Evolutionary conservation across 495 filamentous ascomycete genomes (phyloP), one percentile per base, ranked within the genome.

Genomic region (Hypoxylon crocopeplum): DNA sequence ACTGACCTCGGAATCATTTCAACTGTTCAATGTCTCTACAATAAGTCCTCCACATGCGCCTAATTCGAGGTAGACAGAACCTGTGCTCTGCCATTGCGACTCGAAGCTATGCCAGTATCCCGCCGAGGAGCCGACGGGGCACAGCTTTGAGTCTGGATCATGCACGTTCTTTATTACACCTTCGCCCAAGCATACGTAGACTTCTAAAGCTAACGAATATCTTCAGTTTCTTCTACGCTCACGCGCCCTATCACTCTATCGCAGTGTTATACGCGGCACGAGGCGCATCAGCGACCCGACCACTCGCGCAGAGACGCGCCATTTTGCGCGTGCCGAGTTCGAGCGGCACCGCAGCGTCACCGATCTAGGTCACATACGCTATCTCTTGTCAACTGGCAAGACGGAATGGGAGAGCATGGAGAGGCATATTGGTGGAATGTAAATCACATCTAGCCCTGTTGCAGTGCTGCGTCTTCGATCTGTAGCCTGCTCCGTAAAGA

Each of bases 301-400:
- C 7, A 83, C 86, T 8, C 80, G 84, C 17, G 71, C 76, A 40
- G 92, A 95, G 62, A 84, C 92, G 56, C 79, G 80, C 27, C 72
- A 74, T 21, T 93, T 89, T 77, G 91, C 88, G 22, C 82, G 90
- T 10, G 74, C 79, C 37, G 91, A 94, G 61, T 93, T 94, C 67
- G 86, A 90, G 70, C 80, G 88, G 20, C 84, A 91, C 71, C 82
- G 81, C 16, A 59, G 77, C 25, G 86, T 93, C 17, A 86, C 83
- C 2, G 90, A 95, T 68, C 59, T 89, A 72, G 70, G 55, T 42
- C 80, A 83, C 45, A 83, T 84, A 52, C 71, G 81, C 45, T 84
- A 83, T 59, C 75, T 84, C 19, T 67, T 83, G 27, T 83, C 81
- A 19, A 83, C 78, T 3, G 82, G 81, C 34, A 82, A 81, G 72